Evolutionary conservation across 2,329 filamentous ascomycete species (phyloP).

Genomic region (Sclerotinia spermophila): DNA sequence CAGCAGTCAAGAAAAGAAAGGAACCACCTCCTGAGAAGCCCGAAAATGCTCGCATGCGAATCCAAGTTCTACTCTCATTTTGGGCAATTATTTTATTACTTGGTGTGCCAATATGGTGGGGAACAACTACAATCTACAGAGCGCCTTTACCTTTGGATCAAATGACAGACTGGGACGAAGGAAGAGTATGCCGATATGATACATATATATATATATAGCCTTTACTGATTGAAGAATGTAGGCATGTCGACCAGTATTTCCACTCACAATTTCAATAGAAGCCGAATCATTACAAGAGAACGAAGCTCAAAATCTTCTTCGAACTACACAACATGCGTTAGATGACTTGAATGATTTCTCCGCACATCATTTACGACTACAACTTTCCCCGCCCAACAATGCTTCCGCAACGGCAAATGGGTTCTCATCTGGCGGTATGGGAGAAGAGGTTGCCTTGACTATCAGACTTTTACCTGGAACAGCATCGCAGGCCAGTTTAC

Average conservation of each 20-base stretch:
- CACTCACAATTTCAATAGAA: constrained; percentile 75
- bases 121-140: constrained; percentile 87
- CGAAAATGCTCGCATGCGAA: constrained; percentile 65
- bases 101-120: constrained; percentile 93
- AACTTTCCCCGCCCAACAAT: constrained; percentile 48
- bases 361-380: constrained; percentile 74
- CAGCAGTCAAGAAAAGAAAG: constrained; percentile 31
- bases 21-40: constrained; percentile 71
- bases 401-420: constrained; percentile 26
- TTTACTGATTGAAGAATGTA: constrained; percentile 40
- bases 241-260: constrained; percentile 86
- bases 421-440: constrained; percentile 38
- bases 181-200: constrained; percentile 58
- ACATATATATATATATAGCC: neutral
- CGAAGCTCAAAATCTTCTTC: constrained; percentile 70
- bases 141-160: constrained; percentile 76
- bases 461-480: constrained; percentile 67
- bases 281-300: constrained; percentile 60
- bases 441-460: constrained; percentile 58
- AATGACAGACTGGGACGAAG: constrained; percentile 91
- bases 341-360: constrained; percentile 86
- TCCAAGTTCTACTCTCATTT: constrained; percentile 77
- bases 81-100: constrained; percentile 82
- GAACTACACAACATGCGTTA: constrained; percentile 78
- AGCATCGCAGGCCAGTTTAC: constrained; percentile 57